Evolutionary conservation across 192 early-diverging fungal species (phyloP).

Genomic region (Backusella psychrophila): DNA sequence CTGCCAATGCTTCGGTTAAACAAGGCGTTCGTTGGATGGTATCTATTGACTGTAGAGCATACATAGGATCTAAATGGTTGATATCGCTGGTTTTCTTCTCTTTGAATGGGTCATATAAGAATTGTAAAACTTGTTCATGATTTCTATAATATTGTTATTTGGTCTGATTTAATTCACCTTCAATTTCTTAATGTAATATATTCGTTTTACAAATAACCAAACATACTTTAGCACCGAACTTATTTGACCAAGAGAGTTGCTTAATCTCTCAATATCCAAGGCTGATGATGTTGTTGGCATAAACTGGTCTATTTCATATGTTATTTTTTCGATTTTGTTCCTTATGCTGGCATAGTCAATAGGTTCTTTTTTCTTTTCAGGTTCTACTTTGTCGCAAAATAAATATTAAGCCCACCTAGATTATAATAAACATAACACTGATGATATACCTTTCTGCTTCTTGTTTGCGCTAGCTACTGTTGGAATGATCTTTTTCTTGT

Average conservation of each 20-base stretch:
- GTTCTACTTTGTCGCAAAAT: background rate
- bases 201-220: background rate
- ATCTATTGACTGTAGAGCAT: background rate
- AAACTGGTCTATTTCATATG: background rate
- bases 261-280: background rate
- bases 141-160: background rate
- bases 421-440: no score
- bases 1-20: background rate
- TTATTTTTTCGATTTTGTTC: background rate
- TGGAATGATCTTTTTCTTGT: background rate
- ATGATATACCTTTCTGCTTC: background rate
- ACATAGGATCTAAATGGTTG: background rate
- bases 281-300: background rate
- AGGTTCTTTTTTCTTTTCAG: background rate
- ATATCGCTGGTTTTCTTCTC: background rate
- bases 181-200: background rate
- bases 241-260: background rate
- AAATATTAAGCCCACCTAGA: background rate
- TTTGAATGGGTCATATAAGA: background rate
- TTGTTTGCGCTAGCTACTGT: background rate
- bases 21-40: background rate
- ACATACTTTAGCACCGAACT: background rate
- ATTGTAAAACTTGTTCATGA: background rate
- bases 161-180: background rate
- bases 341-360: background rate